These are phyloP conservation scores for Pseudoscleropodium purum DNA, from an alignment of 225 moss, liverwort and hornwort species.

Conservation along the genomic window DNA sequence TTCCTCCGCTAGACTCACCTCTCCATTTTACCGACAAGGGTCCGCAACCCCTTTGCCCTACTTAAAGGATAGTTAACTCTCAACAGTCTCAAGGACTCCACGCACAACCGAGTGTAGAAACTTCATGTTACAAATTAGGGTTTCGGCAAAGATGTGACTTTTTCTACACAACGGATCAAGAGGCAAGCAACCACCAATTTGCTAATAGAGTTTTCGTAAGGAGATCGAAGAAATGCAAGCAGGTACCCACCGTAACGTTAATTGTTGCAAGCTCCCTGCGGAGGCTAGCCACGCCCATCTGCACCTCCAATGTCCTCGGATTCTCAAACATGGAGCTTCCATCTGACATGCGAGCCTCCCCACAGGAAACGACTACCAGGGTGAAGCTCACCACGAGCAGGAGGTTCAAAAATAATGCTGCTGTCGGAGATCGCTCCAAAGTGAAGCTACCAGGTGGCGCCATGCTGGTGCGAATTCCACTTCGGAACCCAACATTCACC, in stretches of 20 bases:
- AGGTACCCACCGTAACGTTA: slow-evolving; percentile 15
- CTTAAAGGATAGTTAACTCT: background rate
- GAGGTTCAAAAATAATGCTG: background rate
- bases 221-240: background rate
- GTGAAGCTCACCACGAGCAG: slow-evolving; percentile 11
- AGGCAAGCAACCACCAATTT: background rate
- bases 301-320: background rate
- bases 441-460: background rate
- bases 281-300: background rate
- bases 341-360: slow-evolving; percentile 7
- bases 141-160: background rate
- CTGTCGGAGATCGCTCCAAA: background rate
- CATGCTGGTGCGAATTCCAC: background rate
- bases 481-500: slow-evolving; percentile 19
- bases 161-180: background rate
- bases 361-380: slow-evolving; percentile 4
- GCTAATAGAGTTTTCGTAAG: background rate
- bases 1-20: background rate
- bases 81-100: background rate
- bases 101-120: background rate
- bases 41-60: background rate
- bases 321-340: background rate
- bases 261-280: slow-evolving; percentile 22
- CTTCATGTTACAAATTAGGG: background rate
- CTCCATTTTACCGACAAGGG: background rate